Evolutionary conservation across 768 basidiomycete genomes (phyloP).

Genomic region (Phanerochaete carnosa): DNA sequence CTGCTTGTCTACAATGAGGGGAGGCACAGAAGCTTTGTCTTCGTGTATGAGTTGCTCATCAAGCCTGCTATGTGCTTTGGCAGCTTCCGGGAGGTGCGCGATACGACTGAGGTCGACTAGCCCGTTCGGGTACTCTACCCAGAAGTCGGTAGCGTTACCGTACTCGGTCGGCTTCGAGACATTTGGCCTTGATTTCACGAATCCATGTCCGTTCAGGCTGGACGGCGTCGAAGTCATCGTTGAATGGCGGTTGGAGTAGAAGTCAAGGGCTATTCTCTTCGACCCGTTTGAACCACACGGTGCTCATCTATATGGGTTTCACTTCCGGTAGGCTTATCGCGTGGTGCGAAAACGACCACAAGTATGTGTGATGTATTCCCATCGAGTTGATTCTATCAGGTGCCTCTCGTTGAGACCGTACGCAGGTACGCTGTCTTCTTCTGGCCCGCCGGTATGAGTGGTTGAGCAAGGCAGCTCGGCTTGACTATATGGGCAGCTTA

Average conservation of each 20-base stretch:
- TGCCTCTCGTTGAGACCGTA: neutral
- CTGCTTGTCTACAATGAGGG: constrained; percentile 35
- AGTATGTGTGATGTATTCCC: neutral
- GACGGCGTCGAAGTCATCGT: constrained; percentile 12
- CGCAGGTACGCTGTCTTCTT: neutral
- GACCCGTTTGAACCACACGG: neutral
- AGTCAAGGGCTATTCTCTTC: neutral
- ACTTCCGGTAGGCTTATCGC: neutral
- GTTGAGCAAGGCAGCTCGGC: neutral
- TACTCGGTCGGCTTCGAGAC: constrained; percentile 47
- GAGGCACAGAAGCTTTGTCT: constrained; percentile 19
- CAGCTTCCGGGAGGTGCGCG: constrained; percentile 31
- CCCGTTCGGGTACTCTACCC: constrained; percentile 68
- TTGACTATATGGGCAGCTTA: neutral
- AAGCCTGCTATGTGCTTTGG: neutral
- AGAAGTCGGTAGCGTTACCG: constrained; percentile 53
- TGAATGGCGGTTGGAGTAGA: neutral
- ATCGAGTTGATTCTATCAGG: neutral
- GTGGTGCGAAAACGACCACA: neutral
- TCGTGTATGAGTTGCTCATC: neutral
- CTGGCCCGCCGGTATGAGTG: neutral
- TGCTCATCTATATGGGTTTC: neutral
- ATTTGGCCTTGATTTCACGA: constrained; percentile 26
- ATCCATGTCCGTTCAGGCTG: constrained; percentile 12
- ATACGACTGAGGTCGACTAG: constrained; percentile 59